phyloP scores from a whole-genome alignment of 495 filamentous ascomycete species.

The Parathielavia appendiculata region DNA sequence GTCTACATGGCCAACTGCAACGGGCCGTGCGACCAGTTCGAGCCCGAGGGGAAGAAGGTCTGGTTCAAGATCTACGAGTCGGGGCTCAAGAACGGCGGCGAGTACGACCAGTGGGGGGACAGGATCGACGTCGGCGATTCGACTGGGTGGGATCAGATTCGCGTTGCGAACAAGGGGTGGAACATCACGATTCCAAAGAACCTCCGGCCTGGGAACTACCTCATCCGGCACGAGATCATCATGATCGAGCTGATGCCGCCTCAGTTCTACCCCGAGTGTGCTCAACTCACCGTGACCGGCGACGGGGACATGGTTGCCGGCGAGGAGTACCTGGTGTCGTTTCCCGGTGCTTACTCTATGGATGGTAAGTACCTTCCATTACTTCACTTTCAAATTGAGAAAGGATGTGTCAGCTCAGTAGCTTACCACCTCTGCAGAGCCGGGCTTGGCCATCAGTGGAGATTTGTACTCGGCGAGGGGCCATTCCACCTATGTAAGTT shows the following conservation, averaged over 20 bases:
- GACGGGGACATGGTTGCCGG: constrained; percentile 1
- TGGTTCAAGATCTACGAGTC: constrained; percentile 6
- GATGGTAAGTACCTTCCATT: not conserved
- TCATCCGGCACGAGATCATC: constrained; percentile 35
- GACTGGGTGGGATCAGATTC: not conserved
- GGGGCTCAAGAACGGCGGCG: not conserved
- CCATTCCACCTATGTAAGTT: not conserved
- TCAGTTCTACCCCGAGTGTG: constrained; percentile 40
- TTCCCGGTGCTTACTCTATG: not conserved
- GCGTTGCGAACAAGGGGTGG: not conserved
- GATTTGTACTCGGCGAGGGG: not conserved
- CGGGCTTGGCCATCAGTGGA: not conserved
- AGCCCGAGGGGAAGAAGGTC: not conserved
- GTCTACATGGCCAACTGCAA: constrained; percentile 42
- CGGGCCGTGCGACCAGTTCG: constrained; percentile 10
- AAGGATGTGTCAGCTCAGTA: not conserved
- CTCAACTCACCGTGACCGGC: constrained; percentile 25
- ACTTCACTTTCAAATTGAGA: accelerated
- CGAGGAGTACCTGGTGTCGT: constrained; percentile 4
- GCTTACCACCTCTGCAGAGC: not conserved
- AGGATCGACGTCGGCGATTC: not conserved
- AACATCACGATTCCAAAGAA: constrained; percentile 27
- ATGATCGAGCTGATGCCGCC: constrained; percentile 24
- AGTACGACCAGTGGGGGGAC: not conserved
- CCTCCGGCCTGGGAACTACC: constrained; percentile 33